A percentile compares a stretch with the other conserved stretches of the same genome.
Evolutionary conservation across 106 monocot species (phyloP).

Genomic region (Allium sativum): DNA sequence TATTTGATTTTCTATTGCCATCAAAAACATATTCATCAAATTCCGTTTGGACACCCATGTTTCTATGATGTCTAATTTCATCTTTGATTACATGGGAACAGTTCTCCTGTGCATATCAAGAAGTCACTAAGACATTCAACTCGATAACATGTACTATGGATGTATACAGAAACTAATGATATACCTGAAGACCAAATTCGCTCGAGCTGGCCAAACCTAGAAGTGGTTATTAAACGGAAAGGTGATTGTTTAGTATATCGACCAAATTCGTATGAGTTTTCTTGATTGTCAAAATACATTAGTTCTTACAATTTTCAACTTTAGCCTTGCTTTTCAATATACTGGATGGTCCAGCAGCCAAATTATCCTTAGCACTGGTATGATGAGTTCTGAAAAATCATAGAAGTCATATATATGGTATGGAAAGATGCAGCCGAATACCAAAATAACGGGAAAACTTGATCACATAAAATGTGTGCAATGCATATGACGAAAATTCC

Average conservation of each 20-base stretch:
- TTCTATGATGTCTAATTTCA: conserved; percentile 19
- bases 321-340: conserved; percentile 15
- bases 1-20: not conserved
- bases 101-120: conserved; percentile 20
- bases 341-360: conserved; percentile 9
- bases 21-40: conserved; percentile 10
- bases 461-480: not conserved
- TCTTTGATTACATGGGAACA: conserved; percentile 5
- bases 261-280: not conserved
- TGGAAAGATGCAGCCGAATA: not conserved
- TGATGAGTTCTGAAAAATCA: conserved; percentile 4
- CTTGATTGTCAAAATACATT: not conserved
- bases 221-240: conserved; percentile 5
- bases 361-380: conserved; percentile 11
- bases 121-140: conserved; percentile 5
- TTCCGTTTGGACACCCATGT: conserved; percentile 53
- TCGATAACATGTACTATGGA: not conserved
- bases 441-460: not conserved
- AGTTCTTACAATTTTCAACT: conserved; percentile 30
- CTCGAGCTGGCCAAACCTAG: conserved; percentile 34
- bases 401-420: not conserved
- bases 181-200: conserved; percentile 28
- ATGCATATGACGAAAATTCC: not conserved
- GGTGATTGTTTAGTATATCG: conserved; percentile 5
- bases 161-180: not conserved